Conservation (phyloP, 2,329 filamentous ascomycete genomes). For the Phaeosphaeria sp. region DNA sequence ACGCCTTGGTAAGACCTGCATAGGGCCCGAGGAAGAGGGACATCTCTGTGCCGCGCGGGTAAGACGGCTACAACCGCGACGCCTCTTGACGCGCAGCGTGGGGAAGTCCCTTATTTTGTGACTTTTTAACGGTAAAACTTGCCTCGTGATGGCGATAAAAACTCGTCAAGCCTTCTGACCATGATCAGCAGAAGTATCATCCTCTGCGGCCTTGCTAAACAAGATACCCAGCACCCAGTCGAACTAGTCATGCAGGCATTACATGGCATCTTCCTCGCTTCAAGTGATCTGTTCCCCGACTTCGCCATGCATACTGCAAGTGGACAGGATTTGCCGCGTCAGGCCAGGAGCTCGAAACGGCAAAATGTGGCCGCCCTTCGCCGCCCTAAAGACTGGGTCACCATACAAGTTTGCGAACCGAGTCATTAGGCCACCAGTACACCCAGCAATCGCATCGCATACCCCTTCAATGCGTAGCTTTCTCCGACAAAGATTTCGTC, state of each 20-base stretch:
- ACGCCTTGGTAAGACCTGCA: not conserved
- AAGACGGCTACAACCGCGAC: conserved; percentile 3
- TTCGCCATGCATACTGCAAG: not conserved
- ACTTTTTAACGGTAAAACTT: not conserved
- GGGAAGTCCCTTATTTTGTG: not conserved
- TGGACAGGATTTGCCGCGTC: not conserved
- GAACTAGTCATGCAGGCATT: not conserved
- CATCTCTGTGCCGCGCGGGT: conserved; percentile 11
- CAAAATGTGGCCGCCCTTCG: not conserved
- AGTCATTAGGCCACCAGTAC: not conserved
- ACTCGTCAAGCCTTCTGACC: not conserved
- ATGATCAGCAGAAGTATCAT: not conserved
- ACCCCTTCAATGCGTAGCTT: not conserved
- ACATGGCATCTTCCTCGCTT: not conserved
- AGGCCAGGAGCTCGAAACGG: not conserved
- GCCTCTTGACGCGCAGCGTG: not conserved
- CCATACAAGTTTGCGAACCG: not conserved
- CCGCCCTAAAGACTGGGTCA: not conserved
- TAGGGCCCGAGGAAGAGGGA: not conserved
- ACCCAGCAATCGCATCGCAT: not conserved
- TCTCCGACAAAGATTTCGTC: not conserved
- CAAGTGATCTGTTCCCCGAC: not conserved
- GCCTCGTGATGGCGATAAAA: too few species aligned
- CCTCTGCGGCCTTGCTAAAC: not conserved
- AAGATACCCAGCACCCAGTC: not conserved